Base-by-base conservation (phyloP, 192 early-diverging fungal species). In the Chytriomyces sp. region DNA sequence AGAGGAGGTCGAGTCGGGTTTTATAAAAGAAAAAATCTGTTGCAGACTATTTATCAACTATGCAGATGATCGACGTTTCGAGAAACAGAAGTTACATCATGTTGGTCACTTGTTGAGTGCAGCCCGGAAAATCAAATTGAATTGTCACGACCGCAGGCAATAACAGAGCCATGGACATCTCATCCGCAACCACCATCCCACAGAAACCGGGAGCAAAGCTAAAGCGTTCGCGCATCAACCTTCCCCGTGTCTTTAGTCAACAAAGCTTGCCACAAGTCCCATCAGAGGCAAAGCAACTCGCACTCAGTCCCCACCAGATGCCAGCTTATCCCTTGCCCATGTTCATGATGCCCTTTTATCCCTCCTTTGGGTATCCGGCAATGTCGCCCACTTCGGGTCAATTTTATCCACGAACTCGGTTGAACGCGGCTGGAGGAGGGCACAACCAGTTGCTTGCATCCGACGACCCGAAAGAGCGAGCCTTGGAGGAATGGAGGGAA, bases 401-500 rank as follows among this genome's bases (percentile, higher is more conserved):
- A 7, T 30, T 17, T 31, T 33, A 22, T n/a, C n/a, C 63, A 49
- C 40, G 6, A 41, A 49, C 19, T 25, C 41, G 6, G 26, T 6
- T 52, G 25, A n/a, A 7, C 52, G 25, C 63, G 3, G 12, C 22
- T 31, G 63, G 14, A 31, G 39, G 28, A 65, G 19, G 8, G 30
- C 63, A 52, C 39, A 68, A 68, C 32, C 19, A 28, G 8, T 39
- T 53, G 14, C 14, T 68, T 3, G 52, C 66, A 30, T 30, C 40
- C n/a, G 66, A 68, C 38, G 33, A 68, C 38, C 66, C 66, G 36
- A 56, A 40, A 56, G 33, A 53, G 34, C 28, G 22, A 34, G 66
- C 66, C 38, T 36, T n/a, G 28, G 22, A 36, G 8, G 66, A 68
- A 68, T 68, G 66, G 66, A 32, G 56, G 34, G 66, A 68, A 33